Base-by-base conservation (phyloP, 768 basidiomycete genomes). In the Serendipita vermifera region DNA sequence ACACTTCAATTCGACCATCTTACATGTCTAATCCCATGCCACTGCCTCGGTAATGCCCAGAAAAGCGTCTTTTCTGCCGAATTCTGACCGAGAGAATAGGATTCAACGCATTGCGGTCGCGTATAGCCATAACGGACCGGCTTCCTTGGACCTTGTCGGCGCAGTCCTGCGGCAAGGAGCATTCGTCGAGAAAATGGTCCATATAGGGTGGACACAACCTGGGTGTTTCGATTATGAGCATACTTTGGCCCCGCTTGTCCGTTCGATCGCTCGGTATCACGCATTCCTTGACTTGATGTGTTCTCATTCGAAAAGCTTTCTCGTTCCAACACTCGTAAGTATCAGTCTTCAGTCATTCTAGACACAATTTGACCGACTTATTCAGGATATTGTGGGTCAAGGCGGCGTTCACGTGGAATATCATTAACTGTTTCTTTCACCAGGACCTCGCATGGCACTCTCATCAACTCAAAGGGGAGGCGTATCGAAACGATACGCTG, bases 231-330 rank as follows among this genome's bases (percentile, higher is more conserved):
- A 67, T 13, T n/a, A n/a, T 1, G 27, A 55, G 53, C 66, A 68
- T 29, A 59, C 58, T 6, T 64, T 67, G 31, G 69, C 75, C 32
- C 72, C 72, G 58, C 48, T 66, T 3, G 72, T 73, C 3, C 65
- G 82, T 7, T 68, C 73, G 1, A 66, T 79, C 24, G 72, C 76
- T 5, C 69, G 81, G 60, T 83, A 83, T 62, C 81, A 82, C 59
- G 78, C 75, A 77, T 79, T 64, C 32, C 71, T 62, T 26, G 38
- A 41, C 32, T 9, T 60, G 14, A 59, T 59, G 58, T 33, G 29
- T 29, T 20, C 55, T 9, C 38, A 35, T 2, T 51, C 55, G 5
- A 26, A 24, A 7, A 38, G 39, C 24, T 39, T 48, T 15, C 33
- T 57, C 14, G 43, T 51, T 3, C 56, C 56, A 35, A 57, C 56